Conservation (phyloP, 768 basidiomycete species). For the Podaxis sp. region DNA sequence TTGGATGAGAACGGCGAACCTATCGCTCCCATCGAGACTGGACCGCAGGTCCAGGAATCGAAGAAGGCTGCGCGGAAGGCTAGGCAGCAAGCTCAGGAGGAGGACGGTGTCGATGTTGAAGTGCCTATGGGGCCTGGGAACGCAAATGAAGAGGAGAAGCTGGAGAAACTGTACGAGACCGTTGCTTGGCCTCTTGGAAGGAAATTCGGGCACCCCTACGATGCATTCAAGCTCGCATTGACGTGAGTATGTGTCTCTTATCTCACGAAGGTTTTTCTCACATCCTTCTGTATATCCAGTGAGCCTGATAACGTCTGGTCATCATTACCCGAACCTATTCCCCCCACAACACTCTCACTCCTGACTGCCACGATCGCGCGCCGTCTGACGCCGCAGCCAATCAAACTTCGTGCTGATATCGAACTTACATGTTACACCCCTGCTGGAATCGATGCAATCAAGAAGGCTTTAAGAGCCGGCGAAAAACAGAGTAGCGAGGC, state of each 20-base stretch:
- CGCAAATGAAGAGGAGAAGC: conserved; percentile 70
- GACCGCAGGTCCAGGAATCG: conserved; percentile 47
- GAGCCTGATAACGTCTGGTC: conserved; percentile 76
- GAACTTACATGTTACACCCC: conserved; percentile 96
- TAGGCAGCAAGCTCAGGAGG: conserved; percentile 32
- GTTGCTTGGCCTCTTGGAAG: conserved; percentile 92
- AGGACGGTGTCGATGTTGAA: conserved; percentile 43
- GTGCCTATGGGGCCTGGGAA: conserved; percentile 34
- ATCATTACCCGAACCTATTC: conserved; percentile 57
- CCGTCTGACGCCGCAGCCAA: conserved; percentile 94
- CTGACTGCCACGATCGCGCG: conserved; percentile 87
- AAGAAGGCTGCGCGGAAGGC: conserved; percentile 46
- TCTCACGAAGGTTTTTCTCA: not conserved
- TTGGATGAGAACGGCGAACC: conserved; percentile 35
- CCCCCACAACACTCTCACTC: conserved; percentile 55
- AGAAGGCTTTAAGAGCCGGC: conserved; percentile 85
- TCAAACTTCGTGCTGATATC: conserved; percentile 97
- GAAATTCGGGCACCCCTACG: conserved; percentile 94
- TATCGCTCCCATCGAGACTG: conserved; percentile 26
- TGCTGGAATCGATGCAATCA: conserved; percentile 95
- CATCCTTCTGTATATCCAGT: conserved; percentile 24
- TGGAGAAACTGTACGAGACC: conserved; percentile 87
- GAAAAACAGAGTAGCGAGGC: conserved; percentile 85
- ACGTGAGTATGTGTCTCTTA: conserved; percentile 54
- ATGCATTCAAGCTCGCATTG: conserved; percentile 96